These are phyloP conservation scores for Haplographium delicatum DNA, from an alignment of 495 filamentous ascomycete species.

Conservation along the genomic window DNA sequence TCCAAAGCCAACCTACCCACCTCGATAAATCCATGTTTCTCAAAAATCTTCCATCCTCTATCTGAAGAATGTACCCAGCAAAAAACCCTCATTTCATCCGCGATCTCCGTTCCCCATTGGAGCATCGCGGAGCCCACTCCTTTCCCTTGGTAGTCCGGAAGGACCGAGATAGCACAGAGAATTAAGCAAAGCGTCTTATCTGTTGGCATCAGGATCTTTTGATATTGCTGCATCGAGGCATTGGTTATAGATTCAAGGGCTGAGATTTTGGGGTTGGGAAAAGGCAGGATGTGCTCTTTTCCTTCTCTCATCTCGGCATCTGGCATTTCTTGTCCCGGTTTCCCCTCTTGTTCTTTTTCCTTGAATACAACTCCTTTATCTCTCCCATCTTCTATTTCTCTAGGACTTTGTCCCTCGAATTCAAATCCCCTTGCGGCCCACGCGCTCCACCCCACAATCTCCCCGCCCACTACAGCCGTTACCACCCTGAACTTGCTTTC, in stretches of 20 bases:
- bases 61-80: conserved; percentile 1
- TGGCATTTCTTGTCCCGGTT: not conserved
- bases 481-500: not conserved
- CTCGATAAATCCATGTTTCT: conserved; percentile 10
- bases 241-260: not conserved
- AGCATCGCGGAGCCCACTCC: conserved; percentile 6
- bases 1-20: conserved; percentile 7
- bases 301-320: not conserved
- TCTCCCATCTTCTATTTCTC: not conserved
- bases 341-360: not conserved
- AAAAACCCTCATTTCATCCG: conserved; percentile 3
- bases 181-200: conserved; percentile 1
- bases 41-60: conserved; percentile 3
- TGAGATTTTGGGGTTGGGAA: no score
- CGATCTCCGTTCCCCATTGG: not conserved
- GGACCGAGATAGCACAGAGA: not conserved
- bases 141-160: not conserved
- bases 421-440: conserved; percentile 8
- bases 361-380: not conserved
- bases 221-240: not conserved
- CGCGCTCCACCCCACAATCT: conserved; percentile 9
- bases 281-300: no score
- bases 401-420: not conserved
- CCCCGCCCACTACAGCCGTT: not conserved
- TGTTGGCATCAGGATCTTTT: not conserved